These are phyloP conservation scores for Plectosphaerella sp. DNA, from an alignment of 2,329 filamentous ascomycete species.

Conservation along the genomic window DNA sequence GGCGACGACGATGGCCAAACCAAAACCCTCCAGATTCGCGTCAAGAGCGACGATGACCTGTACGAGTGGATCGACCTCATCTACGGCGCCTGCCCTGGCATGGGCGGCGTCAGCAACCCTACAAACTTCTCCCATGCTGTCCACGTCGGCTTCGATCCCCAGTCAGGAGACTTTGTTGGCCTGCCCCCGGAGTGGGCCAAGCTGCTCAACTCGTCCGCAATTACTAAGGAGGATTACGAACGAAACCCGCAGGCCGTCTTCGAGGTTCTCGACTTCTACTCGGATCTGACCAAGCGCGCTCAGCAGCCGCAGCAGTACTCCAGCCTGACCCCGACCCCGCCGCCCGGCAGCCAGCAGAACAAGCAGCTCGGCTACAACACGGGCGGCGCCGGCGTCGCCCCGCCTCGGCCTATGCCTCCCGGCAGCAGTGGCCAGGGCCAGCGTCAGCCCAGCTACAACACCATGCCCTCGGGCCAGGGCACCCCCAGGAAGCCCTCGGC, in stretches of 20 bases:
- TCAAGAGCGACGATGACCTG: constrained; percentile 92
- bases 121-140: constrained; percentile 98
- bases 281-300: constrained; percentile 71
- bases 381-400: constrained; percentile 56
- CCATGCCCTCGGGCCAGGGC: constrained; percentile 26
- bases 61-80: constrained; percentile 99
- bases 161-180: constrained; percentile 91
- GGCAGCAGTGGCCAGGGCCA: constrained; percentile 17
- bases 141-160: constrained; percentile 94
- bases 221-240: constrained; percentile 98
- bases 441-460: constrained; percentile 39
- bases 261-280: constrained; percentile 81
- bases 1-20: constrained; percentile 76
- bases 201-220: constrained; percentile 89
- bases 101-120: constrained; percentile 97
- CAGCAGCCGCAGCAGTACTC: constrained; percentile 67
- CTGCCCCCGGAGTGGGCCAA: constrained; percentile 96
- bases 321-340: constrained; percentile 64
- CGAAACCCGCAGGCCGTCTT: constrained; percentile 87
- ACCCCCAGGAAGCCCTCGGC: constrained; percentile 39
- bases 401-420: constrained; percentile 63
- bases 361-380: constrained; percentile 60
- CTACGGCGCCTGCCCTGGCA: constrained; percentile 91
- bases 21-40: constrained; percentile 83
- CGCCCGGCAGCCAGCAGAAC: constrained; percentile 49